Conservation (phyloP, 495 filamentous ascomycete species). For the Lepidopterella palustris region DNA sequence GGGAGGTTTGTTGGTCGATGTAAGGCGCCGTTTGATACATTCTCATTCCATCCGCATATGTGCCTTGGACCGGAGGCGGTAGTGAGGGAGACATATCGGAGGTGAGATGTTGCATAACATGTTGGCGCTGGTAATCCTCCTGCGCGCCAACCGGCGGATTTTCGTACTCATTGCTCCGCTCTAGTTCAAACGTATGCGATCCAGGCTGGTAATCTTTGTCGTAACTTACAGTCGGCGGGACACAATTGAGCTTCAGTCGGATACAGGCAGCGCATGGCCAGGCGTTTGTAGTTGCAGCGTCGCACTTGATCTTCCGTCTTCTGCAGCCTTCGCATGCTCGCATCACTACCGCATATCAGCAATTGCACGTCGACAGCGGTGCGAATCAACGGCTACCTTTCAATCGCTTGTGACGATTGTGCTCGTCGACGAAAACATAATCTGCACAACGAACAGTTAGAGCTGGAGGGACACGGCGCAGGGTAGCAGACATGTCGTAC, state of each 20-base stretch:
- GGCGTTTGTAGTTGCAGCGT: constrained; percentile 94
- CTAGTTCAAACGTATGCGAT: constrained; percentile 31
- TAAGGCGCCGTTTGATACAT: constrained; percentile 36
- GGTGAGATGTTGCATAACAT: constrained; percentile 21
- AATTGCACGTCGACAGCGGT: background rate
- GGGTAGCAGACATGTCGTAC: constrained; percentile 37
- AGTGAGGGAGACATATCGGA: constrained; percentile 28
- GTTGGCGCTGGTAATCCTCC: constrained; percentile 51
- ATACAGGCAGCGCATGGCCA: constrained; percentile 97
- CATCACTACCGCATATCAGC: constrained; percentile 63
- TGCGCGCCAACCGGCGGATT: constrained; percentile 44
- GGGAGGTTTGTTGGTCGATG: constrained; percentile 25
- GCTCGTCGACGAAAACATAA: constrained; percentile 99
- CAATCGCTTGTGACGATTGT: constrained; percentile 93
- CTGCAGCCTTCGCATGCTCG: constrained; percentile 95
- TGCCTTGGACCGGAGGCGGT: constrained; percentile 24
- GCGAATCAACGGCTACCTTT: constrained; percentile 60
- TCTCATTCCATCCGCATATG: constrained; percentile 31
- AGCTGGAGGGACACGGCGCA: background rate
- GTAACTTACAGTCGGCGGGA: constrained; percentile 81
- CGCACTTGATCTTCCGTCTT: constrained; percentile 88
- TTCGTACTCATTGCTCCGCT: constrained; percentile 36
- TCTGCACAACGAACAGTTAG: constrained; percentile 47
- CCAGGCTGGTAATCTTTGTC: constrained; percentile 60
- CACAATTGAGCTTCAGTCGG: constrained; percentile 85